A percentile compares a stretch with the other conserved stretches of the same genome.
phyloP scores from a whole-genome alignment of 192 early-diverging fungal species.

The Tieghemiomyces parasiticus region DNA sequence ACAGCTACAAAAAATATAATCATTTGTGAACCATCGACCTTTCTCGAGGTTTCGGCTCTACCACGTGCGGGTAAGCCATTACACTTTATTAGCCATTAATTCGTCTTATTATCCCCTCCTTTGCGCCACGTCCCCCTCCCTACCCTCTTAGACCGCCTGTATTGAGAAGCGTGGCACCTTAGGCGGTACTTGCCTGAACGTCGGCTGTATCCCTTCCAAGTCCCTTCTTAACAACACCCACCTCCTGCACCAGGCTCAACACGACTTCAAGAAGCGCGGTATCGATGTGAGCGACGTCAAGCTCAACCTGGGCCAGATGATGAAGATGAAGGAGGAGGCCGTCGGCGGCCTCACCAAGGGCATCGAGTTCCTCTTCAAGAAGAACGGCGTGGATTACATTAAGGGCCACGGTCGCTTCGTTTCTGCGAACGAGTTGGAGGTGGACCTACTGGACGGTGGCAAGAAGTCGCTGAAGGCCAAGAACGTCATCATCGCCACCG shows the following conservation, averaged over 20 bases:
- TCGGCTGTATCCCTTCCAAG: conserved; percentile 99
- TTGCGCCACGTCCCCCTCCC: too few relatives aligned
- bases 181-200: conserved; percentile 97
- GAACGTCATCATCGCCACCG: conserved; percentile 97
- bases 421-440: conserved; percentile 63
- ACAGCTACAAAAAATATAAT: too few relatives aligned
- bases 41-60: too few relatives aligned
- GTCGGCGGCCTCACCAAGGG: conserved; percentile 81
- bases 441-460: conserved; percentile 67
- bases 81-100: too few relatives aligned
- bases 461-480: conserved; percentile 64
- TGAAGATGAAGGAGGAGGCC: conserved; percentile 83
- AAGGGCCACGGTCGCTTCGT: conserved; percentile 82
- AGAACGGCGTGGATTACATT: conserved; percentile 92
- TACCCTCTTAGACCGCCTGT: conserved; percentile 63
- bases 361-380: conserved; percentile 91
- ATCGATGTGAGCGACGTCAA: conserved; percentile 77
- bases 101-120: too few relatives aligned
- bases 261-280: conserved; percentile 84
- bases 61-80: too few relatives aligned
- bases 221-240: conserved; percentile 98
- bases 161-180: conserved; percentile 90
- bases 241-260: conserved; percentile 83
- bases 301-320: conserved; percentile 74
- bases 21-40: too few relatives aligned